These are phyloP conservation scores for Sarocladium kiliense DNA, from an alignment of 2,329 filamentous ascomycete genomes.

Conservation along the genomic window DNA sequence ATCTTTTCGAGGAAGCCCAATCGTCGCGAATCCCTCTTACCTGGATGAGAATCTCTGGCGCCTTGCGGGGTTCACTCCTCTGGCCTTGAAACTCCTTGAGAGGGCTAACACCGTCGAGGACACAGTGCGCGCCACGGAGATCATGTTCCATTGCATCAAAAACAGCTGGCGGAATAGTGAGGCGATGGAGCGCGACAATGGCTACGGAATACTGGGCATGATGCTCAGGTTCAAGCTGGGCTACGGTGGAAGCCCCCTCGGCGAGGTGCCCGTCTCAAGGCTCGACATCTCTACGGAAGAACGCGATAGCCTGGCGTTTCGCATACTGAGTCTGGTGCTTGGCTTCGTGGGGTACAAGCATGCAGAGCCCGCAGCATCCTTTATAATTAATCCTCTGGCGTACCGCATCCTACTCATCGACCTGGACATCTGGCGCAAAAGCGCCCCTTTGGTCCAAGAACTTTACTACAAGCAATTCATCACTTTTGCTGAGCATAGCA, in stretches of 20 bases:
- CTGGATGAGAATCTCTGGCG: slow-evolving; percentile 92
- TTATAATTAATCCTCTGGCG: slow-evolving; percentile 92
- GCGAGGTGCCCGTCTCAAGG: slow-evolving; percentile 27
- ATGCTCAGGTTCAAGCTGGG: slow-evolving; percentile 80
- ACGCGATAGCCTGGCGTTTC: slow-evolving; percentile 49
- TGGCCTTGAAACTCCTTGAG: slow-evolving; percentile 81
- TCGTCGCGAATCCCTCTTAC: slow-evolving; percentile 74
- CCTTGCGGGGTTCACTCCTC: slow-evolving; percentile 81
- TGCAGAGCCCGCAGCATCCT: slow-evolving; percentile 73
- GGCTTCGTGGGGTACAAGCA: slow-evolving; percentile 86
- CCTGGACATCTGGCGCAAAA: slow-evolving; percentile 85
- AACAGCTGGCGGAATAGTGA: slow-evolving; percentile 97
- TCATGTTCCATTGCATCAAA: slow-evolving; percentile 79
- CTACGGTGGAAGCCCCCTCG: slow-evolving; percentile 28
- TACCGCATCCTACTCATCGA: slow-evolving; percentile 91
- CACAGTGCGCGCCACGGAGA: slow-evolving; percentile 71
- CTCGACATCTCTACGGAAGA: slow-evolving; percentile 46
- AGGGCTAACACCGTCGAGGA: slow-evolving; percentile 64
- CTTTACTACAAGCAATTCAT: slow-evolving; percentile 92
- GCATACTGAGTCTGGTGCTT: slow-evolving; percentile 72
- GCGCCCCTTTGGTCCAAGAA: slow-evolving; percentile 70
- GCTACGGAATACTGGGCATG: slow-evolving; percentile 82
- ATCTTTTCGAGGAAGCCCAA: slow-evolving; percentile 75
- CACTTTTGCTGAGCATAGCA: slow-evolving; percentile 83
- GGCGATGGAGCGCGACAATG: slow-evolving; percentile 94